Evolutionary conservation across 2,329 filamentous ascomycete species (phyloP).

Genomic region (Arthroderma sp.): DNA sequence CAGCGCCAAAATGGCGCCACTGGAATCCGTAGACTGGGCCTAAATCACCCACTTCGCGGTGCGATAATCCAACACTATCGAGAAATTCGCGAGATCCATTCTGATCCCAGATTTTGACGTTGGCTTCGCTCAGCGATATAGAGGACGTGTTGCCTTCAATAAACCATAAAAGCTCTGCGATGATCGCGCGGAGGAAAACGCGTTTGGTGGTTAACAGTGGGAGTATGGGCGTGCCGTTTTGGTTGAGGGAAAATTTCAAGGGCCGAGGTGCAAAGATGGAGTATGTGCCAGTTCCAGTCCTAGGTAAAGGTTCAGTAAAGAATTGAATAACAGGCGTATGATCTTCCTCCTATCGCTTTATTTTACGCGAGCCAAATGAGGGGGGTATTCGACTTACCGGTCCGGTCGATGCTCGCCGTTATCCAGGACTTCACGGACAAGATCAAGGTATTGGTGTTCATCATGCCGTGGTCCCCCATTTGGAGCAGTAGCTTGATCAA

Average conservation of each 20-base stretch:
- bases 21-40: constrained; percentile 97
- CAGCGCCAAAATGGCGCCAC: constrained; percentile 94
- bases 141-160: constrained; percentile 74
- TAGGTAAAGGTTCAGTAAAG: not conserved
- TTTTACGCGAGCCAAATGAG: no score
- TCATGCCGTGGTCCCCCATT: constrained; percentile 45
- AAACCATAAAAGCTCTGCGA: constrained; percentile 95
- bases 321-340: no score
- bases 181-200: constrained; percentile 79
- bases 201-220: constrained; percentile 95
- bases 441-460: constrained; percentile 84
- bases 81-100: constrained; percentile 87
- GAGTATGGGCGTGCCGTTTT: constrained; percentile 46
- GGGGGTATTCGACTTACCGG: constrained; percentile 25
- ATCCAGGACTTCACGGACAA: constrained; percentile 72
- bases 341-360: no score
- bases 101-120: constrained; percentile 96
- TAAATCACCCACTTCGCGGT: constrained; percentile 77
- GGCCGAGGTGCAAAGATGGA: constrained; percentile 79
- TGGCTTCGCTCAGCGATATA: constrained; percentile 57
- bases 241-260: constrained; percentile 65
- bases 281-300: constrained; percentile 80
- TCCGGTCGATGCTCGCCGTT: constrained; percentile 81
- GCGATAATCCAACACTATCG: constrained; percentile 65
- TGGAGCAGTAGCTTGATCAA: constrained; percentile 1